Evolutionary conservation across 495 filamentous ascomycete species (phyloP).

Genomic region (Lasiosphaeriaceae sp.): DNA sequence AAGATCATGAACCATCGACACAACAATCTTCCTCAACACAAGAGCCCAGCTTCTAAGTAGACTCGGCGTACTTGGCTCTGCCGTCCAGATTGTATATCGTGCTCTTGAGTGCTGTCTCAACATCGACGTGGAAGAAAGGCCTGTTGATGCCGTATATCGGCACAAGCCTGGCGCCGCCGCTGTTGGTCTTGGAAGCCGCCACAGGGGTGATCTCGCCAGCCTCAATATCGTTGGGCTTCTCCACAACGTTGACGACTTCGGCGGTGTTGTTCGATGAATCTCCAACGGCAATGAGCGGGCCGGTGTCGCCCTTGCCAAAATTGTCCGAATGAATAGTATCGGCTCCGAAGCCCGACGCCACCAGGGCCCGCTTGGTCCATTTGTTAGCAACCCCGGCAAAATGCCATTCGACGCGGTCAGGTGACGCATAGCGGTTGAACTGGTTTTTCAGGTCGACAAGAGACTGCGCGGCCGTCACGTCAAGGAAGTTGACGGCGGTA

Average conservation of each 20-base stretch:
- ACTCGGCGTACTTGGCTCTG: neutral
- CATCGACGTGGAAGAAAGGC: constrained; percentile 51
- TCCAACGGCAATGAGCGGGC: constrained; percentile 19
- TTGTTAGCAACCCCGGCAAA: constrained; percentile 46
- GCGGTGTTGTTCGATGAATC: constrained; percentile 1
- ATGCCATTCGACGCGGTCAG: constrained; percentile 48
- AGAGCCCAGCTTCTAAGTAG: neutral
- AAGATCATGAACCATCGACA: no score
- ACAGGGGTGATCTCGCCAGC: constrained; percentile 11
- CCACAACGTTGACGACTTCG: neutral
- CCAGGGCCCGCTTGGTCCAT: constrained; percentile 47
- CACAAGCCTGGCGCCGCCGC: constrained; percentile 18
- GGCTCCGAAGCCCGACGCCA: constrained; percentile 45
- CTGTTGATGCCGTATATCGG: constrained; percentile 45
- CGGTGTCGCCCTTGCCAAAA: constrained; percentile 2
- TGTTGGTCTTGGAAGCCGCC: constrained; percentile 10
- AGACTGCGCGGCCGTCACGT: constrained; percentile 46
- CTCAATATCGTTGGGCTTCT: constrained; percentile 17
- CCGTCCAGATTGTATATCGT: constrained; percentile 12
- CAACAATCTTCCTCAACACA: no score
- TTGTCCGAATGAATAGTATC: constrained; percentile 5
- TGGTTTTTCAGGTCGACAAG: constrained; percentile 48
- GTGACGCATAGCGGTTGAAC: constrained; percentile 44
- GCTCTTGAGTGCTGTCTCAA: constrained; percentile 69
- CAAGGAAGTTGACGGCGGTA: constrained; percentile 43